These are phyloP conservation scores for Candolleomyces efflorescens DNA, from an alignment of 768 basidiomycete genomes.

Conservation along the genomic window DNA sequence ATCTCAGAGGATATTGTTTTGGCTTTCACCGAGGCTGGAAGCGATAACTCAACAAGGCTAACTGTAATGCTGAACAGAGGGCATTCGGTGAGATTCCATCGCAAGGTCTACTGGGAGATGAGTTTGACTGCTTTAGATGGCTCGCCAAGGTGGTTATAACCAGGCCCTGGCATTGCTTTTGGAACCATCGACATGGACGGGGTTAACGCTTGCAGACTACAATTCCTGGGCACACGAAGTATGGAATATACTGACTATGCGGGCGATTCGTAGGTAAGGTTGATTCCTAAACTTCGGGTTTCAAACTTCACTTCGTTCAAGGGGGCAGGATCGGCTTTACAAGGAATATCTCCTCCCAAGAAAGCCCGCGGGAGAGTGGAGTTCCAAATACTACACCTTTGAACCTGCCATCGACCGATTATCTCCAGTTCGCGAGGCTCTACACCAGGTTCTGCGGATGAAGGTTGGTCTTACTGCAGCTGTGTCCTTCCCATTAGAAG, in stretches of 20 bases:
- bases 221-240: slow-evolving; percentile 69
- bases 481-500: slow-evolving; percentile 1
- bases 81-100: slow-evolving; percentile 45
- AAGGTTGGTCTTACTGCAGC: slow-evolving; percentile 27
- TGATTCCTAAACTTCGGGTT: not conserved
- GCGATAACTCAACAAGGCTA: slow-evolving; percentile 59
- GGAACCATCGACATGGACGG: slow-evolving; percentile 66
- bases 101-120: slow-evolving; percentile 6
- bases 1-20: slow-evolving; percentile 70
- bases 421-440: slow-evolving; percentile 37
- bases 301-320: slow-evolving; percentile 17
- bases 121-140: slow-evolving; percentile 38
- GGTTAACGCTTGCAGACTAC: slow-evolving; percentile 61
- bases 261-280: slow-evolving; percentile 63
- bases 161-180: slow-evolving; percentile 60
- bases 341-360: slow-evolving; percentile 61
- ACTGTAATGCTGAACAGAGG: slow-evolving; percentile 62
- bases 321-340: slow-evolving; percentile 63
- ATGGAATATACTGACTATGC: slow-evolving; percentile 71
- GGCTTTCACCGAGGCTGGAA: slow-evolving; percentile 55
- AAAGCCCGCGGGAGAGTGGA: slow-evolving; percentile 52
- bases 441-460: slow-evolving; percentile 44
- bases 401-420: slow-evolving; percentile 33
- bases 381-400: slow-evolving; percentile 55
- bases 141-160: slow-evolving; percentile 64